Evolutionary conservation across 306 rosid genomes (phyloP).

Genomic region (Vigna trinervia): DNA sequence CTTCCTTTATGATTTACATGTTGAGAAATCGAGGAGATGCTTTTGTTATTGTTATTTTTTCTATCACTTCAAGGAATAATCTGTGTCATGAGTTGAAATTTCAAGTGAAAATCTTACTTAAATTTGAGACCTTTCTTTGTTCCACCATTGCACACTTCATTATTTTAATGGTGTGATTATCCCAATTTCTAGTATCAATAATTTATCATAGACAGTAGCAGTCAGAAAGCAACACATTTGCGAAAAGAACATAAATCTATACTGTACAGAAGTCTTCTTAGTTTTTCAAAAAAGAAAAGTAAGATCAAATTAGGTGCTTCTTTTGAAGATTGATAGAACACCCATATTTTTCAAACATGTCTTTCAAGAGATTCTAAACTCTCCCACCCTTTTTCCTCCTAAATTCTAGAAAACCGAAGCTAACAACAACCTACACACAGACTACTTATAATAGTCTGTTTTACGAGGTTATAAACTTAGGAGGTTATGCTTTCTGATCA

Average conservation of each 20-base stretch:
- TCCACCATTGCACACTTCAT: conserved; percentile 7
- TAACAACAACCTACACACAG: too few species aligned
- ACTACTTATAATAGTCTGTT: too few species aligned
- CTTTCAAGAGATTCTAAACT: too few species aligned
- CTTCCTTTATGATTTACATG: not conserved
- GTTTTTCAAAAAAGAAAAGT: not conserved
- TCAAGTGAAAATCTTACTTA: conserved; percentile 14
- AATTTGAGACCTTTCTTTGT: conserved; percentile 21
- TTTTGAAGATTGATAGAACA: not conserved
- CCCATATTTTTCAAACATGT: too few species aligned
- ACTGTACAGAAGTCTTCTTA: conserved; percentile 18
- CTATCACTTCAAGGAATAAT: conserved; percentile 10
- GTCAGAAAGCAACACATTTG: conserved; percentile 9
- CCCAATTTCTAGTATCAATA: conserved; percentile 16
- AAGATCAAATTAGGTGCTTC: conserved; percentile 2
- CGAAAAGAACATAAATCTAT: conserved; percentile 17
- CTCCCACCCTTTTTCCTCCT: too few species aligned
- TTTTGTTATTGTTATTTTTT: conserved; percentile 19
- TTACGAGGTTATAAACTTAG: too few species aligned
- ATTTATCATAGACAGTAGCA: conserved; percentile 15
- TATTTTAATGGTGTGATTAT: not conserved
- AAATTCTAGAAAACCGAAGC: too few species aligned
- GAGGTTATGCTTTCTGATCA: too few species aligned
- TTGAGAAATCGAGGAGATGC: conserved; percentile 2
- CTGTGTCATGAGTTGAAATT: conserved; percentile 6